These are phyloP conservation scores for Didymella lethalis DNA, from an alignment of 2,329 filamentous ascomycete species.

Conservation along the genomic window DNA sequence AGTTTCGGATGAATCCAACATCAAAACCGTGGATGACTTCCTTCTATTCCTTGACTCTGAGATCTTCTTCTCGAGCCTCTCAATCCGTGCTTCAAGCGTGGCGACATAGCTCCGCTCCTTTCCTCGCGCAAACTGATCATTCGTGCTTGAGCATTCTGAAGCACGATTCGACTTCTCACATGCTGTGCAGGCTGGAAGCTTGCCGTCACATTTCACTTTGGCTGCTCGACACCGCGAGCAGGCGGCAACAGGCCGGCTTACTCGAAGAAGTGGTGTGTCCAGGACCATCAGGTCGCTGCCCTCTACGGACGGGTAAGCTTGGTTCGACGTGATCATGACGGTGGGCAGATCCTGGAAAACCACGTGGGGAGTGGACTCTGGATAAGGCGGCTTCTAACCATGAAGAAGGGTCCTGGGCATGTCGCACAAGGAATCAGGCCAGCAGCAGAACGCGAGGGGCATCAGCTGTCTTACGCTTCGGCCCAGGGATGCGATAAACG, in stretches of 20 bases:
- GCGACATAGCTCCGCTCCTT: conserved; percentile 98
- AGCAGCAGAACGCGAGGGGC: conserved; percentile 14
- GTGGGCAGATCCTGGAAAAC: background rate
- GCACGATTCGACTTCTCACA: conserved; percentile 91
- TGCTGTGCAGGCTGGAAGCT: conserved; percentile 91
- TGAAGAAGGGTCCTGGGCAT: conserved; percentile 1
- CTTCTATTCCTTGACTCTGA: conserved; percentile 69
- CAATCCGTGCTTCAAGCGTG: conserved; percentile 88
- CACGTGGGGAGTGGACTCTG: conserved; percentile 8
- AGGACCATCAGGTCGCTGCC: conserved; percentile 51
- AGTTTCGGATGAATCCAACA: conserved; percentile 65
- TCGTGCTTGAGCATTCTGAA: conserved; percentile 89
- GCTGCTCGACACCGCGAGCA: conserved; percentile 85
- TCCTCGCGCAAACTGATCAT: conserved; percentile 93
- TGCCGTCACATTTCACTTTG: conserved; percentile 98
- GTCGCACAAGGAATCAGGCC: conserved; percentile 10
- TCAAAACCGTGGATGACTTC: conserved; percentile 74
- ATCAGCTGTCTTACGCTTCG: conserved; percentile 6
- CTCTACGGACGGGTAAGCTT: conserved; percentile 20
- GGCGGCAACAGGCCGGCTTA: conserved; percentile 80
- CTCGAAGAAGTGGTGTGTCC: conserved; percentile 69
- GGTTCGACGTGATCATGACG: conserved; percentile 2
- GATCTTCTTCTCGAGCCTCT: conserved; percentile 83
- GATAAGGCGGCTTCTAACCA: background rate
- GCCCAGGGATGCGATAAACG: conserved; percentile 17